phyloP scores from a whole-genome alignment of 495 filamentous ascomycete genomes.

The Hyphodiscus hymeniophilus region DNA sequence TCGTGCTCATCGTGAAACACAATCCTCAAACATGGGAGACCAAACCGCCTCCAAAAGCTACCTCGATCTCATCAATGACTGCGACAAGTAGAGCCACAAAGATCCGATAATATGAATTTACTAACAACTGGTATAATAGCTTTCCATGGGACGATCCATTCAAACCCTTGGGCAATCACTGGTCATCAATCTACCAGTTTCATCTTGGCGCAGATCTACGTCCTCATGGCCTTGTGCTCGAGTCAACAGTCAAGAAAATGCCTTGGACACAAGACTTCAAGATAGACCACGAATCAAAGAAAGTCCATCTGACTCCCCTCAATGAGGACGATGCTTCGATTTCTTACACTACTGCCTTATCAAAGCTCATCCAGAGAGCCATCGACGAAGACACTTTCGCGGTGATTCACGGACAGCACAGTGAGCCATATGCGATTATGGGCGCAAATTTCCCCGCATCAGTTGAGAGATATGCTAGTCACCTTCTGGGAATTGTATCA shows the following conservation, averaged over 20 bases:
- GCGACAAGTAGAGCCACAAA: constrained; percentile 9
- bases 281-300: constrained; percentile 25
- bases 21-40: too few relatives aligned
- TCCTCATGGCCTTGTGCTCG: constrained; percentile 36
- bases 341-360: constrained; percentile 25
- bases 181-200: constrained; percentile 25
- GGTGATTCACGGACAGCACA: constrained; percentile 31
- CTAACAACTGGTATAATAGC: background rate
- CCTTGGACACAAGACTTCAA: constrained; percentile 34
- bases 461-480: constrained; percentile 38
- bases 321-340: constrained; percentile 12
- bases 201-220: constrained; percentile 27
- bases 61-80: constrained; percentile 17
- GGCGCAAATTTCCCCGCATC: constrained; percentile 30
- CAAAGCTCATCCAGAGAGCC: constrained; percentile 28
- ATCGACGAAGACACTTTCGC: constrained; percentile 31
- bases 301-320: constrained; percentile 26
- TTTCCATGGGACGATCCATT: constrained; percentile 15
- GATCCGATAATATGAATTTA: background rate
- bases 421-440: constrained; percentile 40
- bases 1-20: too few relatives aligned
- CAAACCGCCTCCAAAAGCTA: constrained; percentile 3
- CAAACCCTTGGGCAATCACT: constrained; percentile 12
- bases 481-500: constrained; percentile 43
- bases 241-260: constrained; percentile 33